Evolutionary conservation across 192 early-diverging fungal genomes (phyloP), one percentile per base, ranked within the genome.

Genomic region (Backusella psychrophila): DNA sequence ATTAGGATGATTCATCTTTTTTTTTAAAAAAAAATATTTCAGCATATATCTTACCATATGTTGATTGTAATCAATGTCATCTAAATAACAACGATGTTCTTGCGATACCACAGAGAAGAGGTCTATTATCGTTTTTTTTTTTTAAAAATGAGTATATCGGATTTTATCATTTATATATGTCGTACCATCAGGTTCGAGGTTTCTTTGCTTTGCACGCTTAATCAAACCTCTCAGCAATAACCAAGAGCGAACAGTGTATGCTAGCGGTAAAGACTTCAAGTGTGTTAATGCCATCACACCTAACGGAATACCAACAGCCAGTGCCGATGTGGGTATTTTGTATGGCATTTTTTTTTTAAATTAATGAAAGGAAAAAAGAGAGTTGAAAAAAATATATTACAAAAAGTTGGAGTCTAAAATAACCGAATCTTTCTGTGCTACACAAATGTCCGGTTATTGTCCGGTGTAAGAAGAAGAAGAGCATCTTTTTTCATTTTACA

Each of bases 21-120:
- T 49, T 49, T 33, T 33, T 31, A n/a, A n/a, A n/a, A n/a, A 29
- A 1, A 33, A 33, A 33, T 33, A 33, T 3, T 33, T 33, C 33
- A 33, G 33, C 33, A 33, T 33, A 1, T 33, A 39, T 39, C 78
- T 83, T 76, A 82, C 84, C 80, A 87, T 84, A 69, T 87, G 86
- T 56, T 79, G 78, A 31, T 87, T 87, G 46, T 85, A 85, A 56
- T 87, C 86, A 8, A 87, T 77, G 72, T 87, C 86, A 63, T 87
- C 86, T 31, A 85, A 82, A 70, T 80, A 80, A 35, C 84, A 84
- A 23, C 86, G 83, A 35, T 81, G 77, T n/a, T 87, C 77, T 56
- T 80, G 78, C 6, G 70, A 71, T 35, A 75, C 52, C 14, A 83
- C 59, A 23, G 77, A 81, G 41, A 87, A 81, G 5, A 87, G 71